Conservation (phyloP, 208 protist genomes). For the Naegleria gruberi region DNA sequence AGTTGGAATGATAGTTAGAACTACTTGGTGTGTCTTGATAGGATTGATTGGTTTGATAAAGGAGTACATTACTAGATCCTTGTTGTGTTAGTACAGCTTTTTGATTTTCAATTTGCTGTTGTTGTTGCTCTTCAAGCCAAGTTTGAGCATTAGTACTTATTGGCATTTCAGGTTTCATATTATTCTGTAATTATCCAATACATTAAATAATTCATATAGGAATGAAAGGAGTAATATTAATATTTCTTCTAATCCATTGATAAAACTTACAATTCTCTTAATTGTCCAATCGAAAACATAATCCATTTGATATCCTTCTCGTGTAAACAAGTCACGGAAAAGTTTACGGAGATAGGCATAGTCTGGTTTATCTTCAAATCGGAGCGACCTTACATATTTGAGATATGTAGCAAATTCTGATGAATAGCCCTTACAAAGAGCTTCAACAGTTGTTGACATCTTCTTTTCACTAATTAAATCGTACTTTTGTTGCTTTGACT, state of each 20-base stretch:
- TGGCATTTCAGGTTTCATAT: not conserved
- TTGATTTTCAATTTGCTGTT: not conserved
- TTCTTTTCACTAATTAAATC: constrained; percentile 96
- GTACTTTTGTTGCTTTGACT: constrained; percentile 97
- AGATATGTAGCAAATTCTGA: not conserved
- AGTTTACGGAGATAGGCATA: constrained; percentile 14
- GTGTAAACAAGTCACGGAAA: constrained; percentile 65
- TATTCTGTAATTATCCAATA: too few species aligned
- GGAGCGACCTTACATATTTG: not conserved
- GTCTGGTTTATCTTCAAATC: constrained; percentile 21
- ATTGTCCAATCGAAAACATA: constrained; percentile 97
- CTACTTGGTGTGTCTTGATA: too few species aligned
- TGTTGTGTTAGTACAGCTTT: not conserved
- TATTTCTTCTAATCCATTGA: not conserved
- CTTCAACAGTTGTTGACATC: constrained; percentile 84
- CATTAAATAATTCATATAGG: too few species aligned
- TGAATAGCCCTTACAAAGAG: constrained; percentile 75
- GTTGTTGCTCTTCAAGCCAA: not conserved
- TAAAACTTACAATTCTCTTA: constrained; percentile 1
- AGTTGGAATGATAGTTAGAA: not conserved
- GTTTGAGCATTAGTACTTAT: not conserved
- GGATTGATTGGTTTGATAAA: not conserved
- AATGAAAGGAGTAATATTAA: not conserved
- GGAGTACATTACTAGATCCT: not conserved
- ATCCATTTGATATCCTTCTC: constrained; percentile 93